Conservation (phyloP, 139 green algal species). For the Picochlorum costavermella region DNA sequence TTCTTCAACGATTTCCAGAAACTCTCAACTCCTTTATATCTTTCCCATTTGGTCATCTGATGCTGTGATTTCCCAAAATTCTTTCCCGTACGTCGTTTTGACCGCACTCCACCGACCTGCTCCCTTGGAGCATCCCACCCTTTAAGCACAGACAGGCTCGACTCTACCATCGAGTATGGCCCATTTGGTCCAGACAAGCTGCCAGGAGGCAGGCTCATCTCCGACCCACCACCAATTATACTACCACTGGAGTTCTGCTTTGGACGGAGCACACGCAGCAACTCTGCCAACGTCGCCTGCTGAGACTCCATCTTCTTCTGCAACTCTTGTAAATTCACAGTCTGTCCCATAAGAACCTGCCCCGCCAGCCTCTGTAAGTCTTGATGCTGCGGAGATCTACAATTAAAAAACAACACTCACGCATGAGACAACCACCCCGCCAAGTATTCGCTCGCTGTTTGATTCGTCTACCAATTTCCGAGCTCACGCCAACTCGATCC, state of each 20-base stretch:
- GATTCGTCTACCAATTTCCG: too few relatives aligned
- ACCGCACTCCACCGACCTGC: not conserved
- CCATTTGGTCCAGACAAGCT: not conserved
- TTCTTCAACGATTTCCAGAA: slow-evolving; percentile 20
- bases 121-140: slow-evolving; percentile 10
- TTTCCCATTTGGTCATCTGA: slow-evolving; percentile 15
- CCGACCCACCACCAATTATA: not conserved
- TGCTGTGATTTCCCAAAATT: not conserved
- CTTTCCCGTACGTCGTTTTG: not conserved
- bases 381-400: slow-evolving; percentile 29
- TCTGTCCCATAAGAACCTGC: slow-evolving; percentile 23
- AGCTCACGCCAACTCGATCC: not conserved
- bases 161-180: not conserved
- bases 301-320: slow-evolving; percentile 28
- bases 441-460: not conserved
- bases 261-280: slow-evolving; percentile 14
- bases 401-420: not conserved
- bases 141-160: slow-evolving; percentile 20
- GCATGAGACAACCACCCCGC: not conserved
- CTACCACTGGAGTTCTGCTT: not conserved
- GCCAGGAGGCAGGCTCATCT: not conserved
- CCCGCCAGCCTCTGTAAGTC: slow-evolving; percentile 26
- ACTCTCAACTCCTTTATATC: slow-evolving; percentile 14
- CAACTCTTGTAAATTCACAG: slow-evolving; percentile 21
- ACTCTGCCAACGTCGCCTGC: slow-evolving; percentile 28